Conservation (phyloP, 768 basidiomycete species). For the Trametes cinnabarina region DNA sequence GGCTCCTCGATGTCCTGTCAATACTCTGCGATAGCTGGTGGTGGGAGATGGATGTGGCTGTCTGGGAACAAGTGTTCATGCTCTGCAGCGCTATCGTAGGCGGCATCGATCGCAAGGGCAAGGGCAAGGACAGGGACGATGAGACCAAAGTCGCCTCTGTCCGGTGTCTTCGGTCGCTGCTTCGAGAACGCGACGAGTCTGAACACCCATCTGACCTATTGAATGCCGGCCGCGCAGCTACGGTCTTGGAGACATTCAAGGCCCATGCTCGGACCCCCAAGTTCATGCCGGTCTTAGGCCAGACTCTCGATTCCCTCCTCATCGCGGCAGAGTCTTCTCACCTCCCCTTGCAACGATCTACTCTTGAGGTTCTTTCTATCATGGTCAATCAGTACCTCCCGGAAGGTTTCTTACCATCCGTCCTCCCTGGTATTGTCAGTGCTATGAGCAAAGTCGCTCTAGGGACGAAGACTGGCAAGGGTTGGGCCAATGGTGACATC, state of each 20-base stretch:
- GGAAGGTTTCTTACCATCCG: constrained; percentile 55
- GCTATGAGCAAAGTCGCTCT: constrained; percentile 69
- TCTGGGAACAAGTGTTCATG: constrained; percentile 88
- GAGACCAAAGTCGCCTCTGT: constrained; percentile 80
- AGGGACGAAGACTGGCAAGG: constrained; percentile 49
- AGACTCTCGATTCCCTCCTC: constrained; percentile 76
- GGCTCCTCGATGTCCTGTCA: constrained; percentile 56
- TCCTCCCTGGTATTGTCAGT: constrained; percentile 85
- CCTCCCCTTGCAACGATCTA: constrained; percentile 58
- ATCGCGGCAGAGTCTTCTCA: constrained; percentile 53
- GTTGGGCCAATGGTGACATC: constrained; percentile 71
- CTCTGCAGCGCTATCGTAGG: constrained; percentile 65
- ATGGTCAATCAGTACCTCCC: constrained; percentile 51
- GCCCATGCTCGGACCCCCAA: constrained; percentile 40
- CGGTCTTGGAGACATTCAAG: constrained; percentile 40
- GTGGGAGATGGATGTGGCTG: constrained; percentile 70
- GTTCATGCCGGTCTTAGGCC: constrained; percentile 78
- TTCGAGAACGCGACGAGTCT: constrained; percentile 50
- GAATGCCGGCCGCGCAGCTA: constrained; percentile 19
- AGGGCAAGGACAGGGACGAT: constrained; percentile 67
- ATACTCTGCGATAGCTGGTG: constrained; percentile 75
- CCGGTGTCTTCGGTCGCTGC: constrained; percentile 59
- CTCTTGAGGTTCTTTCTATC: constrained; percentile 55
- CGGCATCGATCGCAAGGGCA: constrained; percentile 65
- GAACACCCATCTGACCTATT: constrained; percentile 32